Evolutionary conservation across 371 early-diverging fungal species (phyloP).

Genomic region (Apophysomyces variabilis): DNA sequence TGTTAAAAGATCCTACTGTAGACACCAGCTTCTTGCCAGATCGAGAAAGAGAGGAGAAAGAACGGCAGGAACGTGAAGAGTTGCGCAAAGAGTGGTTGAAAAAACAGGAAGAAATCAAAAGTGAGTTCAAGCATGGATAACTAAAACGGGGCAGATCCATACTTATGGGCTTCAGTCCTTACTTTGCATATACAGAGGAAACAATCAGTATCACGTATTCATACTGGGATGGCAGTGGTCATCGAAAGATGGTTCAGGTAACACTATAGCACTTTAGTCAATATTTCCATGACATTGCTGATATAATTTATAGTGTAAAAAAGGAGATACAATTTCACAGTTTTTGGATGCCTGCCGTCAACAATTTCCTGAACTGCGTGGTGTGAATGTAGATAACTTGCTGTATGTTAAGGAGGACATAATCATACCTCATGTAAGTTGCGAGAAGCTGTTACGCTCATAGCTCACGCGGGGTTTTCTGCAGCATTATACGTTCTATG

Average conservation of each 20-base stretch:
- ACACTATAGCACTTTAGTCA: neutral
- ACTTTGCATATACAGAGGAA: slow-evolving; percentile 59
- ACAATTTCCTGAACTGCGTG: slow-evolving; percentile 83
- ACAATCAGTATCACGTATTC: slow-evolving; percentile 85
- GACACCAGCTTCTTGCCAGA: slow-evolving; percentile 96
- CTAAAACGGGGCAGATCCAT: neutral
- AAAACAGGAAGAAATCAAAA: slow-evolving; percentile 81
- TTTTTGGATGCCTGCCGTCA: slow-evolving; percentile 85
- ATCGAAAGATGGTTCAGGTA: slow-evolving; percentile 83
- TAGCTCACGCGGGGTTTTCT: neutral
- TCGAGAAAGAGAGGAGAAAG: slow-evolving; percentile 84
- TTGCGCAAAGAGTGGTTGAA: slow-evolving; percentile 55
- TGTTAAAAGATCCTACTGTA: slow-evolving; percentile 87
- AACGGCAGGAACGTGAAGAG: slow-evolving; percentile 75
- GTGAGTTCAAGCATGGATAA: slow-evolving; percentile 26
- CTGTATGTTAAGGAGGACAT: slow-evolving; percentile 95
- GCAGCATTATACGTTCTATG: slow-evolving; percentile 94
- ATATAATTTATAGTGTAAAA: slow-evolving; percentile 66
- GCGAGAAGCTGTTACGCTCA: neutral
- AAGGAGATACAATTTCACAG: slow-evolving; percentile 88
- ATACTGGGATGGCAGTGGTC: slow-evolving; percentile 97
- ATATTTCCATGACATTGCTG: neutral
- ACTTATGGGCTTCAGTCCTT: slow-evolving; percentile 18
- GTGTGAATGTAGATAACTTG: slow-evolving; percentile 85
- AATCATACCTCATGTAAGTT: slow-evolving; percentile 89